Evolutionary conservation across 495 filamentous ascomycete genomes (phyloP), one percentile per base, ranked within the genome.

Genomic region (Chaetomidium leptoderma): DNA sequence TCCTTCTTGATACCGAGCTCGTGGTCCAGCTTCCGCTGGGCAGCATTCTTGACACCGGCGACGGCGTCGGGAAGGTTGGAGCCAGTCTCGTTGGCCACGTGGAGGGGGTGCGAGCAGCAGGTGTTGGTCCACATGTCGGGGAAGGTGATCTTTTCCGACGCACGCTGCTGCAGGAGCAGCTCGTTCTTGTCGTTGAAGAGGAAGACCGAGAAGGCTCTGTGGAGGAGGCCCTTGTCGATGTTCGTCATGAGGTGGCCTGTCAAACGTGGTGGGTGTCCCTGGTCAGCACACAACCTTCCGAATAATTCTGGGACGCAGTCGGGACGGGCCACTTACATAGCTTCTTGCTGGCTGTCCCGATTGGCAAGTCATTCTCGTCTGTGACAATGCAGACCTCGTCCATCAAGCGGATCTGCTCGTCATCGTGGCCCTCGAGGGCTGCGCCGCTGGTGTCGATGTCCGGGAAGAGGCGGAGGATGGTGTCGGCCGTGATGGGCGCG

Each of bases 81-180:
- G 53, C 93, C 93, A 3, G 90, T 95, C 81, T 99, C 93, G 21
- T 84, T 87, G 19, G 93, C 87, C 54, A 97, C 86, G 29, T 90
- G 90, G 52, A 99, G 78, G 9, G 93, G 93, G 73, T 99, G 93
- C 30, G 93, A 99, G 78, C 93, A 99, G 81, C 93, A 99, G 37
- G 93, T 99, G 74, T 99, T 99, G 56, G 93, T 99, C 93, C 93
- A 99, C 90, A 96, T 92, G 69, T 91, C 89, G 32, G 93, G 93
- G 77, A 99, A 99, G 16, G 93, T 99, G 72, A 99, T 99, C 79
- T 99, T 99, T 76, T 97, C 92, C 43, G 87, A 77, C 46, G 93
- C 93, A 63, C 93, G 88, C 76, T 97, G 93, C 74, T 99, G 93
- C 30, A 99, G 85, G 39, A 97, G 85, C 61, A 99, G 78, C 65